These are phyloP conservation scores for Neckera pumila DNA, from an alignment of 225 moss, liverwort and hornwort genomes.

Conservation along the genomic window DNA sequence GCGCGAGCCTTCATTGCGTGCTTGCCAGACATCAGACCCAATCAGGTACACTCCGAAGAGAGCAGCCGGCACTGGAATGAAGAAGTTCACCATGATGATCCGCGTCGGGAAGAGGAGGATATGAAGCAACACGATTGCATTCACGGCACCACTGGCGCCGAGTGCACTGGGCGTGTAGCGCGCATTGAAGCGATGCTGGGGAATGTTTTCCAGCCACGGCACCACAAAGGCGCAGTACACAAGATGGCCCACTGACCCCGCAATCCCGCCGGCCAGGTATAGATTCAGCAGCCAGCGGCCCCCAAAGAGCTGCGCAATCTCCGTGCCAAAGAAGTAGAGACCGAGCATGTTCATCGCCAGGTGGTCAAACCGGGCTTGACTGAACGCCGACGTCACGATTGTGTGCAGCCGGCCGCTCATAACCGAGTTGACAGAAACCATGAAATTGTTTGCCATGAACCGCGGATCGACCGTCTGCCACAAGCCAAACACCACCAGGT, in stretches of 20 bases:
- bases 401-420: constrained; percentile 75
- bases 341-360: constrained; percentile 94
- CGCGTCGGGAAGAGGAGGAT: constrained; percentile 75
- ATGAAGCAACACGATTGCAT: constrained; percentile 87
- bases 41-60: constrained; percentile 59
- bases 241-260: constrained; percentile 67
- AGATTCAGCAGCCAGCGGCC: constrained; percentile 69
- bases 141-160: constrained; percentile 93
- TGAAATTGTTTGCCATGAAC: constrained; percentile 79
- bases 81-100: constrained; percentile 78
- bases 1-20: constrained; percentile 46
- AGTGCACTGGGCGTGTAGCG: constrained; percentile 43
- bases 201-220: constrained; percentile 60
- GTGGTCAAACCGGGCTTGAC: constrained; percentile 64
- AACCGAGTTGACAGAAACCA: constrained; percentile 67
- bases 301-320: constrained; percentile 83
- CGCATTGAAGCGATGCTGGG: constrained; percentile 22
- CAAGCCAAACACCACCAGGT: constrained; percentile 63
- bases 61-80: constrained; percentile 92
- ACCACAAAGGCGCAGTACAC: constrained; percentile 62
- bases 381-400: constrained; percentile 72
- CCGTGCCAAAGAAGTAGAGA: constrained; percentile 91
- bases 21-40: constrained; percentile 45
- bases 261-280: constrained; percentile 73
- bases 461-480: constrained; percentile 46